These are phyloP conservation scores for Metarhizium anisopliae DNA, from an alignment of 2,329 filamentous ascomycete species.

Conservation along the genomic window DNA sequence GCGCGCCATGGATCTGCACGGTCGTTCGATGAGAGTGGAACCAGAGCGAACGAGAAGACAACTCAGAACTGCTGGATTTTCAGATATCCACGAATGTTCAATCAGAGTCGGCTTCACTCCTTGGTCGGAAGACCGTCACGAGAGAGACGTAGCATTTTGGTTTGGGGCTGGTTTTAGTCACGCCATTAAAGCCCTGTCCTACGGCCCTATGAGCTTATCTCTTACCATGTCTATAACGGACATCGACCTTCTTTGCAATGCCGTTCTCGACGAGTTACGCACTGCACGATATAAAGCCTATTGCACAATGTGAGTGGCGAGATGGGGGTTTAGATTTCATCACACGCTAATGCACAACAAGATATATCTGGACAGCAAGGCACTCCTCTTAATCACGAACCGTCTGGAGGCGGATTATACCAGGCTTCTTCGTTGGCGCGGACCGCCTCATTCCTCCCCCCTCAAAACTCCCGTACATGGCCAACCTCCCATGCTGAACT, in stretches of 20 bases:
- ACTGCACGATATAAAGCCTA: slow-evolving; percentile 57
- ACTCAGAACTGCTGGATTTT: slow-evolving; percentile 61
- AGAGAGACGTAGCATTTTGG: slow-evolving; percentile 62
- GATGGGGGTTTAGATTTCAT: background rate
- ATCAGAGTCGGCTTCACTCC: slow-evolving; percentile 61
- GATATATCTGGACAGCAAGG: slow-evolving; percentile 2
- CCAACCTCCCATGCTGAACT: too few relatives aligned
- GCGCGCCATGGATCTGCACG: background rate
- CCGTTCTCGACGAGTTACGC: slow-evolving; percentile 56
- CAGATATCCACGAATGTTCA: slow-evolving; percentile 60
- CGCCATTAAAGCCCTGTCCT: slow-evolving; percentile 57
- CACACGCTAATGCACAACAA: background rate
- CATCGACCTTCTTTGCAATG: slow-evolving; percentile 50
- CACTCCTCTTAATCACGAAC: background rate
- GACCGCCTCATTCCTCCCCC: too few relatives aligned
- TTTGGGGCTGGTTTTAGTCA: slow-evolving; percentile 67
- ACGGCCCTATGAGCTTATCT: slow-evolving; percentile 53
- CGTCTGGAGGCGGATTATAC: background rate
- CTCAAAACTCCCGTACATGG: too few relatives aligned
- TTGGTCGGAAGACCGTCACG: slow-evolving; percentile 54
- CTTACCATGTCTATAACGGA: slow-evolving; percentile 39
- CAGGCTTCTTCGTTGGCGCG: too few relatives aligned
- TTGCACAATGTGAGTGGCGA: slow-evolving; percentile 58
- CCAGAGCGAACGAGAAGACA: slow-evolving; percentile 16
- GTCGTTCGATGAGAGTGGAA: background rate